Conservation (phyloP, 768 basidiomycete genomes). For the Mycena olivaceomarginata region DNA sequence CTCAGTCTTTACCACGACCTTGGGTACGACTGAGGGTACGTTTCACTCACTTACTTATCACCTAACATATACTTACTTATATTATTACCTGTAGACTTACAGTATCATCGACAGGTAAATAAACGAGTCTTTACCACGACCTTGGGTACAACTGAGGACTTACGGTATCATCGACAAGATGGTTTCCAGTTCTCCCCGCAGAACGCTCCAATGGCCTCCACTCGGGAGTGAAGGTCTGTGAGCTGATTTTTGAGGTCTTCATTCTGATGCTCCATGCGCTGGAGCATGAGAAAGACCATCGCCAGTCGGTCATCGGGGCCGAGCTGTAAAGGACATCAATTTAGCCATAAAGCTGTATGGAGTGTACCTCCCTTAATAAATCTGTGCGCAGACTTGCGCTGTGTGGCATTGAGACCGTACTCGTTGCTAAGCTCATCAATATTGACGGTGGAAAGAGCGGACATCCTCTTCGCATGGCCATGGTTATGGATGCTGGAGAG, state of each 20-base stretch:
- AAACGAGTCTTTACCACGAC: too few species aligned
- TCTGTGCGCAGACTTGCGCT: background rate
- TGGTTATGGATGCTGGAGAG: background rate
- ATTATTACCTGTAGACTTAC: too few species aligned
- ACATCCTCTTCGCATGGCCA: background rate
- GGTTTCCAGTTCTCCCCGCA: constrained; percentile 4
- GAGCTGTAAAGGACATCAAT: background rate
- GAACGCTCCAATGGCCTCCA: background rate
- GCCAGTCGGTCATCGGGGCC: background rate
- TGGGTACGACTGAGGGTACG: too few species aligned
- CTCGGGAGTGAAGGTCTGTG: too few species aligned
- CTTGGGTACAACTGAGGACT: too few species aligned
- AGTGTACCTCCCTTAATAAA: background rate
- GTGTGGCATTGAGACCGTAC: background rate
- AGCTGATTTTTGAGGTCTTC: background rate
- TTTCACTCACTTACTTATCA: too few species aligned
- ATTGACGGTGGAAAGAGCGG: background rate
- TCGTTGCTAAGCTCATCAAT: constrained; percentile 8
- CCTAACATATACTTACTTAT: too few species aligned
- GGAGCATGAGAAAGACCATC: background rate
- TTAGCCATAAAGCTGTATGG: background rate
- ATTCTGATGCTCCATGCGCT: background rate
- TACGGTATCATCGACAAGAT: too few species aligned
- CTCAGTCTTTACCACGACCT: too few species aligned
- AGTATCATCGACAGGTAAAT: too few species aligned